Percentiles rank a stretch among this genome's conserved stretches.
These are phyloP conservation scores for Vinca major DNA, from an alignment of 305 asterid species.

Conservation along the genomic window DNA sequence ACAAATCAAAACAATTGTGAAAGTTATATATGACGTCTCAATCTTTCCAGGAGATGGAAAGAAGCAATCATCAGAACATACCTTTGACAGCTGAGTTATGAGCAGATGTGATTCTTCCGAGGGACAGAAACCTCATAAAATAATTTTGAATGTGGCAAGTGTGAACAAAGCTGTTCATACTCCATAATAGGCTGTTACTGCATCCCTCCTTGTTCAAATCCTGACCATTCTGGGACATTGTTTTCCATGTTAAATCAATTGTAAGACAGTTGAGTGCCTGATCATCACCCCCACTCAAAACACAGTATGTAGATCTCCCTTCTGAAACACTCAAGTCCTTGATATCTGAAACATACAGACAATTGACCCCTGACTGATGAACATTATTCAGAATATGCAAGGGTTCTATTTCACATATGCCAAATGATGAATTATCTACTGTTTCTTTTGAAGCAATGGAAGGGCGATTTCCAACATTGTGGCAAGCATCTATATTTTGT, in stretches of 20 bases:
- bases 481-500: slow-evolving; percentile 18
- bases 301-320: slow-evolving; percentile 32
- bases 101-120: slow-evolving; percentile 60
- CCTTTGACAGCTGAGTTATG: slow-evolving; percentile 95
- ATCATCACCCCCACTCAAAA: slow-evolving; percentile 93
- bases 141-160: slow-evolving; percentile 33
- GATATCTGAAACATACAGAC: slow-evolving; percentile 53
- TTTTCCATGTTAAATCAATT: slow-evolving; percentile 39
- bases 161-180: slow-evolving; percentile 17
- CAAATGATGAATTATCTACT: slow-evolving; percentile 28
- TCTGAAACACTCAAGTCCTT: slow-evolving; percentile 28
- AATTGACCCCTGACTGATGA: slow-evolving; percentile 90
- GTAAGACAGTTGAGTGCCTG: slow-evolving; percentile 65
- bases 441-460: slow-evolving; percentile 26
- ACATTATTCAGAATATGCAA: slow-evolving; percentile 41
- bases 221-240: slow-evolving; percentile 21
- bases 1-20: neutral
- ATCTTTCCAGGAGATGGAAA: neutral
- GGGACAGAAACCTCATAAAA: slow-evolving; percentile 34
- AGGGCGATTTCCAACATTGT: slow-evolving; percentile 22
- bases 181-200: slow-evolving; percentile 20
- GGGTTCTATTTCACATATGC: slow-evolving; percentile 38
- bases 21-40: neutral
- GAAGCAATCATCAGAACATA: slow-evolving; percentile 17
- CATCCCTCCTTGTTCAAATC: slow-evolving; percentile 16